Evolutionary conservation across 306 rosid species (phyloP), one percentile per base, ranked within the genome.

Genomic region (Erythrophleum fordii): DNA sequence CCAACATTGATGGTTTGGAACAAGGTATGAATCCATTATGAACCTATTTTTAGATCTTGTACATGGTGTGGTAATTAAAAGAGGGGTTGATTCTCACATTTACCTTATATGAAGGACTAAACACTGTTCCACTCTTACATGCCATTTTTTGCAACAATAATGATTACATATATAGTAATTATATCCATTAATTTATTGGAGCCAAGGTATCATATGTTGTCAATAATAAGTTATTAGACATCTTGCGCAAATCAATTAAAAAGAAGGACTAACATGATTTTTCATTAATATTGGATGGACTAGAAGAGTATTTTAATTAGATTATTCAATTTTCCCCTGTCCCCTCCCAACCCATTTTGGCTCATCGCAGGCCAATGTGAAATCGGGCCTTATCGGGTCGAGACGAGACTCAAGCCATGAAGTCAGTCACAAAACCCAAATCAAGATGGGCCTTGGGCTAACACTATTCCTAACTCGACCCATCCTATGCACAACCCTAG

Each of bases 1-100:
- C 98, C 98, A n/a, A 92, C 77, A 87, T 85, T 95, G 97, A 90
- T 90, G 86, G 92, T 95, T 71, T 95, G 99, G 99, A 95, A 93
- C 88, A 95, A 95, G 97, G 98, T 92, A 48, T 12, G 58, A 8
- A 17, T 26, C 44, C 17, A 41, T 74, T 72, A 29, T 16, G 25
- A 80, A 11, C 65, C 53, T 26, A 61, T 26, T 65, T 25, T 65
- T 41, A 39, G 74, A 42, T 59, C 66, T 35, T 64, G 6, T 51
- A 42, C 31, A 52, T 73, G 59, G 42, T 17, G 25, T 72, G 74
- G 44, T 66, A n/a, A 65, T 37, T 48, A 37, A 5, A 44, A 72
- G 72, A 45, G 46, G n/a, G 51, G 23, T 79, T 64, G 48, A 39
- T 0, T 61, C 73, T 31, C 64, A 48, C 28, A 39, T 68, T 67